These are phyloP conservation scores for Cucurbita moschata DNA, from an alignment of 306 rosid species.

Conservation along the genomic window DNA sequence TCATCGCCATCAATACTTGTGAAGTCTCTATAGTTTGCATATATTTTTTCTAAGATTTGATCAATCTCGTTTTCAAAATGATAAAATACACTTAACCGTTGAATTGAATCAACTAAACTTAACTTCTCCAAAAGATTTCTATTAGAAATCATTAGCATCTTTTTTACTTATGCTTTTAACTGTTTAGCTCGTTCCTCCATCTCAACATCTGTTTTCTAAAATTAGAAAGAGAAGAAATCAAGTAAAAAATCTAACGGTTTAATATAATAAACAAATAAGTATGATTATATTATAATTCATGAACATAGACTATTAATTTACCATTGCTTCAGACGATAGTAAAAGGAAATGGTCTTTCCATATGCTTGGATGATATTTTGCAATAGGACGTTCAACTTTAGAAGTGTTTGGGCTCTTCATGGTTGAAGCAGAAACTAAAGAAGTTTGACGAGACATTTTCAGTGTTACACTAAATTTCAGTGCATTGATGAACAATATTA, in stretches of 20 bases:
- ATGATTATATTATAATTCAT: too few species aligned
- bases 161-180: constrained; percentile 23
- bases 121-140: constrained; percentile 6
- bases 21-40: background rate
- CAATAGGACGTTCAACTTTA: too few species aligned
- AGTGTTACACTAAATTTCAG: too few species aligned
- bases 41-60: background rate
- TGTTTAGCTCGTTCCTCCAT: background rate
- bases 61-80: constrained; percentile 30
- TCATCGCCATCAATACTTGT: background rate
- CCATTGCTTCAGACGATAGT: too few species aligned
- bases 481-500: too few species aligned
- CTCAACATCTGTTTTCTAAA: background rate
- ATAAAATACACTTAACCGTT: constrained; percentile 8
- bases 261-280: too few species aligned
- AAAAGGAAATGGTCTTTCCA: too few species aligned
- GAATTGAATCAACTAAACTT: constrained; percentile 12
- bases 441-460: too few species aligned
- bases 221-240: background rate
- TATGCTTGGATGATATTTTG: too few species aligned
- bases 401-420: too few species aligned
- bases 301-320: too few species aligned
- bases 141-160: background rate
- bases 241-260: background rate
- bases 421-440: too few species aligned